phyloP scores from a whole-genome alignment of 805 yeast species.

The Pichia occidentalis region DNA sequence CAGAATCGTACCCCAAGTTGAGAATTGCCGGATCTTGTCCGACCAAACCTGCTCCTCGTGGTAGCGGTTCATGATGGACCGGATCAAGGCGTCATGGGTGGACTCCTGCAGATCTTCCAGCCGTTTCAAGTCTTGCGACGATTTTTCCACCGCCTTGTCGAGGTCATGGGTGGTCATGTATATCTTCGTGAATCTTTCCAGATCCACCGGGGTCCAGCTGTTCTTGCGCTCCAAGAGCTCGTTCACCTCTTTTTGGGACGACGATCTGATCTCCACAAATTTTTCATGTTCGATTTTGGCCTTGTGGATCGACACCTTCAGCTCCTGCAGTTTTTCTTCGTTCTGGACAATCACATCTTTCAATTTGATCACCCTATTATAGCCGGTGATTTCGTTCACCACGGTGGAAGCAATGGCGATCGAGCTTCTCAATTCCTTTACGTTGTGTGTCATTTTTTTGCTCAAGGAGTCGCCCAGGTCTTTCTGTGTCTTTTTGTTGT shows the following conservation, averaged over 20 bases:
- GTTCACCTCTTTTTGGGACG: constrained; percentile 78
- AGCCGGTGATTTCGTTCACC: constrained; percentile 88
- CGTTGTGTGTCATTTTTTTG: constrained; percentile 40
- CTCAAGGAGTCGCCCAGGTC: constrained; percentile 33
- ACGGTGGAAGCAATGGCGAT: constrained; percentile 57
- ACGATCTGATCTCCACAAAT: constrained; percentile 58
- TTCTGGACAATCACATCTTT: constrained; percentile 50
- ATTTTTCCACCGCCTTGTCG: constrained; percentile 49
- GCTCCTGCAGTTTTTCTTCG: constrained; percentile 45
- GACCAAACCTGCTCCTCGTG: constrained; percentile 99
- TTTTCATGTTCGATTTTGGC: constrained; percentile 48
- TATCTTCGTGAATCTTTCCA: constrained; percentile 76
- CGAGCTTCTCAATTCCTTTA: constrained; percentile 51
- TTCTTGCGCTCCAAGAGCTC: constrained; percentile 81
- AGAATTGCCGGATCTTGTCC: constrained; percentile 86
- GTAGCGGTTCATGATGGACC: constrained; percentile 77
- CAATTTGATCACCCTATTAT: constrained; percentile 68
- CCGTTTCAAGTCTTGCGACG: constrained; percentile 41
- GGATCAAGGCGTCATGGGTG: constrained; percentile 59
- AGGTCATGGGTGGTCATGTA: constrained; percentile 77
- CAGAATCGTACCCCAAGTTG: constrained; percentile 94
- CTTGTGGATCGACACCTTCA: constrained; percentile 41
- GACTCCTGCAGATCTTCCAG: constrained; percentile 63
- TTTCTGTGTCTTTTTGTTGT: constrained; percentile 17
- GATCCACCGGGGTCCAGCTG: constrained; percentile 70